Percentiles rank a stretch among this genome's conserved stretches.
phyloP scores from a whole-genome alignment of 2,329 filamentous ascomycete genomes.

The Fusarium abutilonis region DNA sequence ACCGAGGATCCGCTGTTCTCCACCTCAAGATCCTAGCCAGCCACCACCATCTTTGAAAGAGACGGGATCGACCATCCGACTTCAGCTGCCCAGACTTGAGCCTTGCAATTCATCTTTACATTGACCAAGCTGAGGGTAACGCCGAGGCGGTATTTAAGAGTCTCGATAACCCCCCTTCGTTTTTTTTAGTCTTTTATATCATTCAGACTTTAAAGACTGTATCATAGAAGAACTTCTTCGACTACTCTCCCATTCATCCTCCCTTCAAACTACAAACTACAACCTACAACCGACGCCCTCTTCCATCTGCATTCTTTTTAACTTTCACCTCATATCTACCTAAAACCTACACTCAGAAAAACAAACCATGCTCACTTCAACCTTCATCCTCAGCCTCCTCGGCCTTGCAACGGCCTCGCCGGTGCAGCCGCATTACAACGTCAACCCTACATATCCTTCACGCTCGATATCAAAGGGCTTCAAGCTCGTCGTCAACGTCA shows the following conservation, averaged over 20 bases:
- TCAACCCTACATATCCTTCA: constrained; percentile 27
- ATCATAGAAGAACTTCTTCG: background rate
- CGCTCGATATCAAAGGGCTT: constrained; percentile 49
- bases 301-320: background rate
- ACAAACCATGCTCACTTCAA: constrained; percentile 39
- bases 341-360: background rate
- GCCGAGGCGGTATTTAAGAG: constrained; percentile 32
- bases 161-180: constrained; percentile 11
- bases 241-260: background rate
- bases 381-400: constrained; percentile 41
- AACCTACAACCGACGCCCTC: background rate
- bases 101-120: constrained; percentile 28
- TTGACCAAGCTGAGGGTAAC: constrained; percentile 22
- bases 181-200: constrained; percentile 20
- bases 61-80: no score
- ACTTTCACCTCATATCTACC: constrained; percentile 1
- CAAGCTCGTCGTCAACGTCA: constrained; percentile 58
- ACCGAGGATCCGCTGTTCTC: constrained; percentile 18
- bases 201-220: constrained; percentile 3
- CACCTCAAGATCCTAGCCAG: constrained; percentile 22
- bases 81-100: constrained; percentile 11
- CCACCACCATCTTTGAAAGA: constrained; percentile 8
- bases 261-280: no score
- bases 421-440: constrained; percentile 23
- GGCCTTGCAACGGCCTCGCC: constrained; percentile 43